A percentile compares a stretch with the other conserved stretches of the same genome.
Conservation (phyloP, 768 basidiomycete genomes). For the Lactarius evosmus region DNA sequence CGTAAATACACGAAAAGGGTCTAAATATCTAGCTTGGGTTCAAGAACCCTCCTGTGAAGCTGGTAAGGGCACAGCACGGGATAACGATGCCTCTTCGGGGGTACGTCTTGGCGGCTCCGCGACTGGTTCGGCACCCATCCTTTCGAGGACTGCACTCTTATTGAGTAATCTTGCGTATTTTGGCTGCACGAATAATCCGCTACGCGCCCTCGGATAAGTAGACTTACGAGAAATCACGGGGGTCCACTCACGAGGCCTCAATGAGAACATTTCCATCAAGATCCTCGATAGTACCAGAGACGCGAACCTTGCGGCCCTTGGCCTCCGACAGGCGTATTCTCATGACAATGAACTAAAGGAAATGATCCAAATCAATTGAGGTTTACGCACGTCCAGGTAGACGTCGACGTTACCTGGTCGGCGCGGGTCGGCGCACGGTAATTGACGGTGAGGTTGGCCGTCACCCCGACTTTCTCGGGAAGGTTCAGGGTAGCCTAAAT, state of each 20-base stretch:
- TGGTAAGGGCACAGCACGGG: conserved; percentile 9
- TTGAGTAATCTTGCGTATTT: conserved; percentile 78
- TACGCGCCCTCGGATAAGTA: conserved; percentile 32
- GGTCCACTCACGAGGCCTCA: conserved; percentile 66
- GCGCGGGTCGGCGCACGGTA: conserved; percentile 88
- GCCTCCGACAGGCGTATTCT: conserved; percentile 61
- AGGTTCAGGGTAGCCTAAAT: conserved; percentile 77
- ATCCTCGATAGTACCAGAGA: conserved; percentile 71
- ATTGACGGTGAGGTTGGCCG: conserved; percentile 75
- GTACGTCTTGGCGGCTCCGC: conserved; percentile 20
- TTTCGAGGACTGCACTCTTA: conserved; percentile 53
- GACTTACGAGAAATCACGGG: conserved; percentile 8
- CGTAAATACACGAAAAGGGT: not conserved
- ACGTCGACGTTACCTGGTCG: conserved; percentile 58
- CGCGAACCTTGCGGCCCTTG: conserved; percentile 75
- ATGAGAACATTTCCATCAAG: conserved; percentile 78
- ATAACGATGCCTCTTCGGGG: conserved; percentile 8
- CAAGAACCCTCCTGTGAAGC: conserved; percentile 7
- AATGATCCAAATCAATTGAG: not conserved
- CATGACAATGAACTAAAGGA: conserved; percentile 74
- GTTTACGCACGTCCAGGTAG: too few relatives aligned
- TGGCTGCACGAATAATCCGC: conserved; percentile 85
- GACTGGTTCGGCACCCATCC: conserved; percentile 56
- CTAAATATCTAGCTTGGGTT: not conserved
- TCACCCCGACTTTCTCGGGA: conserved; percentile 89